Conservation (phyloP, 139 green algal genomes). For the Chlamydomonas sp. region DNA sequence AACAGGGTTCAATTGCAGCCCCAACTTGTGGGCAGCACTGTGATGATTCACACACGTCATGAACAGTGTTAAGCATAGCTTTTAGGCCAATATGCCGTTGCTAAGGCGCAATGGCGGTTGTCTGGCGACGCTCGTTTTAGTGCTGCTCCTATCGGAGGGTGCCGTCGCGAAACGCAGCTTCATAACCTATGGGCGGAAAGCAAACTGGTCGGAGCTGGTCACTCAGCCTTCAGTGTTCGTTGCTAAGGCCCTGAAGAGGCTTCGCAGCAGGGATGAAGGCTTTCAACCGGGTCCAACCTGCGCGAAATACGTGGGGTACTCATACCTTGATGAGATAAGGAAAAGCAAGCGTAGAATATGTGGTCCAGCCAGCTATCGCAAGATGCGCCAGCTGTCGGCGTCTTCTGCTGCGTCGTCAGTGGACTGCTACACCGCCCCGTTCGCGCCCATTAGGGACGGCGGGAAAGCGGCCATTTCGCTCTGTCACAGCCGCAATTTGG, state of each 20-base stretch:
- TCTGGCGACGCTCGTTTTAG: no score
- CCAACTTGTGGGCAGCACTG: no score
- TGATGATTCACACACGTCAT: no score
- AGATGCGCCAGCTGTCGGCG: background rate
- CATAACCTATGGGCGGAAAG: no score
- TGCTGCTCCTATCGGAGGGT: no score
- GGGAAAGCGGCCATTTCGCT: slow-evolving; percentile 16
- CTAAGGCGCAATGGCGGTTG: no score
- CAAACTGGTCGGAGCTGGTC: no score
- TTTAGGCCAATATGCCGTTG: no score
- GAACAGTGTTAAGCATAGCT: no score
- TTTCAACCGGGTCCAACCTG: slow-evolving; percentile 8
- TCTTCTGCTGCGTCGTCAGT: background rate
- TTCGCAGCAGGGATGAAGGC: background rate
- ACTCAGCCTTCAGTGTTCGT: slow-evolving; percentile 14
- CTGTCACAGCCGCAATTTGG: slow-evolving; percentile 24
- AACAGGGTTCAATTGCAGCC: no score
- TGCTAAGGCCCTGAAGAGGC: background rate
- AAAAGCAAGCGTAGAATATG: background rate
- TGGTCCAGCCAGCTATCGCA: background rate
- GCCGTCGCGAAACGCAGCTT: no score
- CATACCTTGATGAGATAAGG: slow-evolving; percentile 15
- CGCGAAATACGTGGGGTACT: slow-evolving; percentile 12
- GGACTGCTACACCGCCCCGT: slow-evolving; percentile 27
- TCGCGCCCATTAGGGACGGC: background rate